These are phyloP conservation scores for Pichia occidentalis DNA, from an alignment of 805 yeast species.

Conservation along the genomic window DNA sequence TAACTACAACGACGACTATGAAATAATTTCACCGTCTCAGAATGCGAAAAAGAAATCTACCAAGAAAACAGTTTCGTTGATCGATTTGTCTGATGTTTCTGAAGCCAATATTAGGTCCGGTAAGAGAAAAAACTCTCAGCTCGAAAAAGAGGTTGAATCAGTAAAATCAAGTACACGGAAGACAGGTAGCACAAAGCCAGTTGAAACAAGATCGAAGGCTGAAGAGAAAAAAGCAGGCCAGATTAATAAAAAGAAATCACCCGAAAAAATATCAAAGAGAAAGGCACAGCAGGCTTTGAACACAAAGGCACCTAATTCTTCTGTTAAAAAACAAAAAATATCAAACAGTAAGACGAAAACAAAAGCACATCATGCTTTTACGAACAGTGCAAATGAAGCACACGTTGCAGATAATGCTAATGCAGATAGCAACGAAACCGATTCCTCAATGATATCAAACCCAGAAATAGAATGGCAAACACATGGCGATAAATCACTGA, in stretches of 20 bases:
- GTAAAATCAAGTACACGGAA: too few species aligned
- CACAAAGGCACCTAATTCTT: not conserved
- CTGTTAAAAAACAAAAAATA: not conserved
- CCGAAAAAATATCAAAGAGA: not conserved
- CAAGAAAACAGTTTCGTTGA: not conserved
- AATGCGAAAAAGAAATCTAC: not conserved
- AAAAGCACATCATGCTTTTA: too few species aligned
- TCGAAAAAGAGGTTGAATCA: not conserved
- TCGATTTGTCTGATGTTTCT: constrained; percentile 1
- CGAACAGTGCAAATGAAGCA: constrained; percentile 2
- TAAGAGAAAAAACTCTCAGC: not conserved
- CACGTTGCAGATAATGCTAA: not conserved
- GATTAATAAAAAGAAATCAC: not conserved
- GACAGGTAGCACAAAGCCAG: too few species aligned
- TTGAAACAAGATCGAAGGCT: too few species aligned
- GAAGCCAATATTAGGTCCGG: too few species aligned
- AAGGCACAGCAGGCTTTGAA: not conserved
- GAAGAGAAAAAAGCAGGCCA: too few species aligned
- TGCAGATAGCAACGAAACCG: not conserved
- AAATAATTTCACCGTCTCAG: not conserved
- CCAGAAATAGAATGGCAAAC: constrained; percentile 49
- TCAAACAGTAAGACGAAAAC: not conserved
- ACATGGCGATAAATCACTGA: constrained; percentile 31
- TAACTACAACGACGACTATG: constrained; percentile 29
- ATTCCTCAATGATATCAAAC: not conserved